Base-by-base conservation (phyloP, 352 stramenopile species). In the Phytophthora palmivora region DNA sequence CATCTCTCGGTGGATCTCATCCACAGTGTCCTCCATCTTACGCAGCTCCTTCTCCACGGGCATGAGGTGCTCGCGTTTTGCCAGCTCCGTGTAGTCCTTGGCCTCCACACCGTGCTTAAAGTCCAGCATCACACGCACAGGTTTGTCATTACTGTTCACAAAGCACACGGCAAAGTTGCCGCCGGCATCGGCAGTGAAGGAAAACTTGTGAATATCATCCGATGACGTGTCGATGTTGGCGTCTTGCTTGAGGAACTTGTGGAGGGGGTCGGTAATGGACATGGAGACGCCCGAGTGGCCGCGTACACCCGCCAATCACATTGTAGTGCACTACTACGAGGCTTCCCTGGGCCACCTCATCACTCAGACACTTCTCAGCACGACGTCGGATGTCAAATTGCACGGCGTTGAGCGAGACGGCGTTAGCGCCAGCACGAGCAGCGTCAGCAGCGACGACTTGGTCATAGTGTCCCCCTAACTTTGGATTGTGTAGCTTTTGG, bases 1-100 rank as follows among this genome's bases (percentile, higher is more conserved):
- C 84, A 94, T 93, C 69, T 95, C 87, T 58, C 82, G 84, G 67
- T 95, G 87, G 64, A 96, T 95, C 69, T 96, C 88, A 59, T 94
- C 86, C 21, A 95, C 88, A 0, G 80, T 84, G 74, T 95, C 87
- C 51, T 96, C 88, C 86, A 96, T 92, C 79, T 95, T 95, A 44
- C 85, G 82, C 30, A 96, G 72, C 67, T 96, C 88, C 50, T 91
- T 89, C 67, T 96, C 86, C 28, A 96, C 84, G 0, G 88, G 88
- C 87, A 94, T 93, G 19, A 96, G 72, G 67, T 96, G 88, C 68
- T 96, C 88, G 26, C 85, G 72, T 77, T 95, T 96, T 52, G 88
- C 88, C 26, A 95, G 84, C 52, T 95, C 87, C 26, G 86, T 85
- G 74, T 95, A 95, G 63, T 96, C 88, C 69, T 95, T 95, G 47